Conservation (phyloP, 352 stramenopile genomes). For the Blastocystis sp. region DNA sequence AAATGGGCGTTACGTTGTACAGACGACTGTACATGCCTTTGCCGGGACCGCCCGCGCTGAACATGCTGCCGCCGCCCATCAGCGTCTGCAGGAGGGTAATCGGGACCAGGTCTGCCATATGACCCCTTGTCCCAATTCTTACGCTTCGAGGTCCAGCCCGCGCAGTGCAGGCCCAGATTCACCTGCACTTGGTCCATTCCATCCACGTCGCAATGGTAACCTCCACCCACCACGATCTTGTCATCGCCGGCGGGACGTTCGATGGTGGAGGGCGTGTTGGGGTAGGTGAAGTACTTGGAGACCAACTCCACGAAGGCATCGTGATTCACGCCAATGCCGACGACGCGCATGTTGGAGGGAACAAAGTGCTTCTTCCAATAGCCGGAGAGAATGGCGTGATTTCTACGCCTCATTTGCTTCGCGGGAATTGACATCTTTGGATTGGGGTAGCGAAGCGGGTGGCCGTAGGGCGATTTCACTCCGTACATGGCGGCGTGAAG, state of each 20-base stretch:
- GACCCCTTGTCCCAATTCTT: conserved; percentile 74
- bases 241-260: not conserved
- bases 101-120: conserved; percentile 83
- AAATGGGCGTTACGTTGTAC: conserved; percentile 76
- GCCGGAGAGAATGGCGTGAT: not conserved
- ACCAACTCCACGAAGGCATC: conserved; percentile 14
- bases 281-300: conserved; percentile 28
- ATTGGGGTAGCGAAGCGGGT: conserved; percentile 44
- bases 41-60: conserved; percentile 94
- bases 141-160: conserved; percentile 84
- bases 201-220: conserved; percentile 75
- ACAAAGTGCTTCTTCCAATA: conserved; percentile 60
- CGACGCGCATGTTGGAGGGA: conserved; percentile 39
- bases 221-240: conserved; percentile 78
- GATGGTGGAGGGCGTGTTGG: not conserved
- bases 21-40: conserved; percentile 99
- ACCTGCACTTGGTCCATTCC: conserved; percentile 80
- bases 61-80: conserved; percentile 92
- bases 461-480: conserved; percentile 60
- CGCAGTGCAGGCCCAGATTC: conserved; percentile 89
- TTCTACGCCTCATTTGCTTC: not conserved
- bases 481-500: conserved; percentile 62
- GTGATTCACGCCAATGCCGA: conserved; percentile 42
- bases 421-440: not conserved
- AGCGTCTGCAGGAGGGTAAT: conserved; percentile 94